Conservation (phyloP, 768 basidiomycete species). For the Tylopilus rubrobrunneus region DNA sequence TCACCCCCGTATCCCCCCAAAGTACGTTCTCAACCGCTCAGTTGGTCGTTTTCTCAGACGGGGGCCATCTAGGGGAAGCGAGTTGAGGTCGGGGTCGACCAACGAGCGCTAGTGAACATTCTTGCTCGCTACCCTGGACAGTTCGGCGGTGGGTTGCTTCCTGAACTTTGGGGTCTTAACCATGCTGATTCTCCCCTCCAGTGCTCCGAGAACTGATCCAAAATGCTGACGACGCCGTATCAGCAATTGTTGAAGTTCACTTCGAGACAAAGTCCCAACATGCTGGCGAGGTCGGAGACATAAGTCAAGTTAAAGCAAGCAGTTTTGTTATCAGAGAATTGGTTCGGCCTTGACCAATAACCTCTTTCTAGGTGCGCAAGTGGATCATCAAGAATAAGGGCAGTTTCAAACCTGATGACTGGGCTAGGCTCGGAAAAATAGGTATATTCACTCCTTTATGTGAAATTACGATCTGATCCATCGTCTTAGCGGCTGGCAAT, state of each 20-base stretch:
- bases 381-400: slow-evolving; percentile 12
- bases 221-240: slow-evolving; percentile 40
- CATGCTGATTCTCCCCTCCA: background rate
- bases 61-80: background rate
- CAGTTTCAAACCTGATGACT: background rate
- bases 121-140: slow-evolving; percentile 16
- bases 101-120: slow-evolving; percentile 14
- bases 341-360: too few relatives aligned
- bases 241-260: slow-evolving; percentile 33
- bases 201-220: slow-evolving; percentile 38
- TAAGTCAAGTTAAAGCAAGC: background rate
- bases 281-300: background rate
- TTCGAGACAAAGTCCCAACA: slow-evolving; percentile 27
- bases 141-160: slow-evolving; percentile 5
- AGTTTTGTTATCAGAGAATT: background rate
- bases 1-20: background rate
- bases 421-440: slow-evolving; percentile 2
- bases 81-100: slow-evolving; percentile 15
- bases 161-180: background rate
- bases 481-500: slow-evolving; percentile 9
- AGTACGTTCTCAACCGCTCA: background rate
- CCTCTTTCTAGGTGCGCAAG: slow-evolving; percentile 1
- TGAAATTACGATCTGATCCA: background rate
- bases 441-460: background rate
- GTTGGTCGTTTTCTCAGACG: background rate